A percentile compares a stretch with the other conserved stretches of the same genome.
Conservation (phyloP, 192 early-diverging fungal genomes). For the Funneliformis mosseae region DNA sequence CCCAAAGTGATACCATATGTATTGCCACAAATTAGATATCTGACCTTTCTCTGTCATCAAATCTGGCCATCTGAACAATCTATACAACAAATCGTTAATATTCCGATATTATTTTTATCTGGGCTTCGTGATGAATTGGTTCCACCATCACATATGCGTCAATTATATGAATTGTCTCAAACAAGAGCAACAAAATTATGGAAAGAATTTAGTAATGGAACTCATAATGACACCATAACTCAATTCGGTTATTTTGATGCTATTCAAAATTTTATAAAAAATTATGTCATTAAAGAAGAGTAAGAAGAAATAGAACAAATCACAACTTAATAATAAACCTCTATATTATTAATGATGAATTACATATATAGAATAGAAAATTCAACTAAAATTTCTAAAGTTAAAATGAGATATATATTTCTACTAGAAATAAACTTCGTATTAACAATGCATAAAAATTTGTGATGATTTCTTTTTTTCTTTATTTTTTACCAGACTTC, state of each 20-base stretch:
- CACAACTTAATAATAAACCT: not conserved
- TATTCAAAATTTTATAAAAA: constrained; percentile 59
- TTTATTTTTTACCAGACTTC: constrained; percentile 68
- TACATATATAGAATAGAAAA: no score
- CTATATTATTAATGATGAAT: not conserved
- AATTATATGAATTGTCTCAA: constrained; percentile 66
- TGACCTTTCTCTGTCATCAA: constrained; percentile 85
- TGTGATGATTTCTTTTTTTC: not conserved
- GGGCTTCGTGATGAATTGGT: constrained; percentile 86
- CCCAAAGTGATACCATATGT: constrained; percentile 87
- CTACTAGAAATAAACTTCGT: not conserved
- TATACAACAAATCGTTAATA: constrained; percentile 62
- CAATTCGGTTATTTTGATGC: constrained; percentile 85
- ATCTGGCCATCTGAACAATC: constrained; percentile 82
- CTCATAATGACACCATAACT: constrained; percentile 89
- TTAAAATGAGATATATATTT: not conserved
- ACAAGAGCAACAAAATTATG: constrained; percentile 47
- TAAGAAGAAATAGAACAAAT: no score
- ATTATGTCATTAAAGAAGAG: not conserved
- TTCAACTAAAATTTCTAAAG: no score
- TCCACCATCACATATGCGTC: constrained; percentile 84
- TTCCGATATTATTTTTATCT: constrained; percentile 83
- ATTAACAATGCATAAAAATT: not conserved
- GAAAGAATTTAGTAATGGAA: constrained; percentile 78
- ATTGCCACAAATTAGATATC: constrained; percentile 69